Base-by-base conservation (phyloP, 1,139 yeast species). In the Casaregolazyma lundiana region DNA sequence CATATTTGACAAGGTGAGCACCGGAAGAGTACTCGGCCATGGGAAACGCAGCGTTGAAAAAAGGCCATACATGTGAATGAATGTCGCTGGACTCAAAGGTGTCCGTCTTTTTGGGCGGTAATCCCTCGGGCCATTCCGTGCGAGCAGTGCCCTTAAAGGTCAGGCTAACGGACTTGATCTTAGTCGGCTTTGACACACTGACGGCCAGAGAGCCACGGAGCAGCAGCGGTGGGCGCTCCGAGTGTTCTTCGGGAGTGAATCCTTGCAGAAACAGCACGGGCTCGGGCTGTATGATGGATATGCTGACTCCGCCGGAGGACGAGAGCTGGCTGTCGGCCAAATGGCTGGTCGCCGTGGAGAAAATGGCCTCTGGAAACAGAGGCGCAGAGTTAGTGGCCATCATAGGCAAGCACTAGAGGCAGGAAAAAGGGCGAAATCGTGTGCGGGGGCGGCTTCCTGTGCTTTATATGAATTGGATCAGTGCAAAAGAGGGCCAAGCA, bases 71-170 rank as follows among this genome's bases (percentile, higher is more conserved):
- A 61, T 92, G 97, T 47, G 78, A 76, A 30, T 87, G 75, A 11
- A 90, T 64, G 49, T 79, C 85, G 52, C 76, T 78, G 20, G 75
- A 64, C 59, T 92, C 98, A 22, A 66, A 63, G 51, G 78, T 81
- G 19, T 79, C 83, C 20, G 72, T 71, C 58, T 80, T 80, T 61
- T 85, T 87, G 0, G 97, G 97, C 0, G 98, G 98, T 21, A 90
- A 89, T 1, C 97, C 98, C 60, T 94, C 98, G 2, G 97, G 98
- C 97, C 98, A 92, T 54, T 92, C 97, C 0, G 98, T 92, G 53
- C 86, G 72, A 38, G 87, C 78, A 1, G 68, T 64, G 1, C 97
- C 98, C 52, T 77, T 76, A 61, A 92, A 83, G 2, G 74, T 68
- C 45, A 92, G 68, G 2, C 71, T 64, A n/a, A 92, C 78, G 32